These are phyloP conservation scores for Fusarium denticulatum DNA, from an alignment of 2,329 filamentous ascomycete genomes.

Conservation along the genomic window DNA sequence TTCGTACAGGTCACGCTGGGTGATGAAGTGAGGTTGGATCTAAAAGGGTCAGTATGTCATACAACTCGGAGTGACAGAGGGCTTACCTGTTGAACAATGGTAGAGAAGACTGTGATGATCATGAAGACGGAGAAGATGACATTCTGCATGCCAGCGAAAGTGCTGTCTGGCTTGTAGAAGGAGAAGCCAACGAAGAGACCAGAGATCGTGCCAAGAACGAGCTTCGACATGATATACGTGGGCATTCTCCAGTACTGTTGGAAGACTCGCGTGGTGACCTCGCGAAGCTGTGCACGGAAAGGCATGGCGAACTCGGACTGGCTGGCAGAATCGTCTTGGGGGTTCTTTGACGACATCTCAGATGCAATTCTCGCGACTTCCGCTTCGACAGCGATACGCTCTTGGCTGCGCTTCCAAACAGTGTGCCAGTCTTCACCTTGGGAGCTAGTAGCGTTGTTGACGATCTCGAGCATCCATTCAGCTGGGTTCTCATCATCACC, in stretches of 20 bases:
- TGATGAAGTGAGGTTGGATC: slow-evolving; percentile 81
- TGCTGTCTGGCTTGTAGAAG: slow-evolving; percentile 66
- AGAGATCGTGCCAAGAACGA: slow-evolving; percentile 66
- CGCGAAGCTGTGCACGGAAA: slow-evolving; percentile 70
- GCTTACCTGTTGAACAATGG: slow-evolving; percentile 68
- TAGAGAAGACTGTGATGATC: slow-evolving; percentile 78
- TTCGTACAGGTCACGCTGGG: slow-evolving; percentile 79
- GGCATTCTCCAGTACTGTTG: slow-evolving; percentile 88
- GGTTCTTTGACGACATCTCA: slow-evolving; percentile 50
- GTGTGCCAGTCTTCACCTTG: slow-evolving; percentile 69
- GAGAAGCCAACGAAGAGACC: slow-evolving; percentile 80
- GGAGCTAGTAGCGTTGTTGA: slow-evolving; percentile 53
- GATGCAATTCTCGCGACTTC: slow-evolving; percentile 73
- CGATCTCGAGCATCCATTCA: slow-evolving; percentile 75
- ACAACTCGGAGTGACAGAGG: too few relatives aligned
- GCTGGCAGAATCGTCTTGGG: slow-evolving; percentile 34
- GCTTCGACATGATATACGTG: slow-evolving; percentile 79
- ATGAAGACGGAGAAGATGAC: slow-evolving; percentile 81
- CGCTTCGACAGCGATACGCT: slow-evolving; percentile 61
- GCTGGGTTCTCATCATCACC: slow-evolving; percentile 74
- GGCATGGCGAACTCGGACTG: slow-evolving; percentile 81
- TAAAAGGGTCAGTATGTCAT: slow-evolving; percentile 41
- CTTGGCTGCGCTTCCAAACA: slow-evolving; percentile 68
- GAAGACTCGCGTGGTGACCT: slow-evolving; percentile 76
- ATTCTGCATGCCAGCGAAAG: slow-evolving; percentile 76